phyloP scores from a whole-genome alignment of 2,329 filamentous ascomycete genomes.

The Esteya vermicola region DNA sequence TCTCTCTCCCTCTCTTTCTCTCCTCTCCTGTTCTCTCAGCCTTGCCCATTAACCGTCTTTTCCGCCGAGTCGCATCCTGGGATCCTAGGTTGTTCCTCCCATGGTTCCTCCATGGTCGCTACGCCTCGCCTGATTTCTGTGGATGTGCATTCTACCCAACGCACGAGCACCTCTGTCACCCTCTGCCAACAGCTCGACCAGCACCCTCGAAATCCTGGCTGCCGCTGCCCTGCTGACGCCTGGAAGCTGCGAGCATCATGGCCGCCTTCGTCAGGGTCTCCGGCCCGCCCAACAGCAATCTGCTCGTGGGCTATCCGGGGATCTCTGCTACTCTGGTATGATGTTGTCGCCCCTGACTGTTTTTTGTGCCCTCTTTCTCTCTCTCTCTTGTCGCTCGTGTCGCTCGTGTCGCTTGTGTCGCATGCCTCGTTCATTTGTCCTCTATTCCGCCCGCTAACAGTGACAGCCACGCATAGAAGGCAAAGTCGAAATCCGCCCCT shows the following conservation, averaged over 20 bases:
- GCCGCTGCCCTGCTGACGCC: constrained; percentile 3
- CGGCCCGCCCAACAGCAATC: constrained; percentile 92
- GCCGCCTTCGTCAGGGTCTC: constrained; percentile 71
- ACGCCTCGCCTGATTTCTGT: too few species aligned
- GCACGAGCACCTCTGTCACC: too few species aligned
- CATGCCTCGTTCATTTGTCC: background rate
- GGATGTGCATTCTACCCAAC: too few species aligned
- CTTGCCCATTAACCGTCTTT: background rate
- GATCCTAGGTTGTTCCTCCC: too few species aligned
- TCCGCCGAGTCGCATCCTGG: too few species aligned
- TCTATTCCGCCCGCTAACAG: background rate
- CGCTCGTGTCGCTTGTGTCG: background rate
- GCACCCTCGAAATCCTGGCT: background rate
- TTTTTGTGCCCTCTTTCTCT: background rate
- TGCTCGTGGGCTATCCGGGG: constrained; percentile 90
- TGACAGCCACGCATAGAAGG: constrained; percentile 85
- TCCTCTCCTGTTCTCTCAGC: background rate
- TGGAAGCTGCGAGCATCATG: constrained; percentile 14
- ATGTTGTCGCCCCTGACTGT: background rate
- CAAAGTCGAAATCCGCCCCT: constrained; percentile 89
- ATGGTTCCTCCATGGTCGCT: too few species aligned
- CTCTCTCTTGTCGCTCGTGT: background rate
- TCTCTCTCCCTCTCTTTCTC: background rate
- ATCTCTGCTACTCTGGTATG: constrained; percentile 94
- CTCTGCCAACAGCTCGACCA: too few species aligned